A percentile compares a stretch with the other conserved stretches of the same genome.
These are phyloP conservation scores for Fusarium concolor DNA, from an alignment of 2,329 filamentous ascomycete genomes.

Conservation along the genomic window DNA sequence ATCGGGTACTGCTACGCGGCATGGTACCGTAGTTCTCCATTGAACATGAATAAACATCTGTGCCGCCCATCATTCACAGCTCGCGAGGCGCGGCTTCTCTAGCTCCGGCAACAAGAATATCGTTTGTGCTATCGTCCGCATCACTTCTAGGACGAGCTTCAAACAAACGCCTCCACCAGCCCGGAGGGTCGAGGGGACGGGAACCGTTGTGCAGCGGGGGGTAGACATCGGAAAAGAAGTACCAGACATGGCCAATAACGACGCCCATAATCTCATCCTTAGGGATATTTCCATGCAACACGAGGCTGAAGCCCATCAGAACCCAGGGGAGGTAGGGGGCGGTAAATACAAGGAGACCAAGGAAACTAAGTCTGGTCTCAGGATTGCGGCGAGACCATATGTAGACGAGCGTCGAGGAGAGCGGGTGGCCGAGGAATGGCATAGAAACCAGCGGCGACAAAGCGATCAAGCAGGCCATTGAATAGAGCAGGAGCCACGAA, in stretches of 20 bases:
- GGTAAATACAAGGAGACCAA: slow-evolving; percentile 90
- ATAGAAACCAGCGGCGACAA: slow-evolving; percentile 90
- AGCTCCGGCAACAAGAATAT: slow-evolving; percentile 69
- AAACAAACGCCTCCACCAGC: slow-evolving; percentile 90
- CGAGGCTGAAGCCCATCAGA: slow-evolving; percentile 88
- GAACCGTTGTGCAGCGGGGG: slow-evolving; percentile 88
- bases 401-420: slow-evolving; percentile 94
- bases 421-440: slow-evolving; percentile 91
- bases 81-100: slow-evolving; percentile 46
- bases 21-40: neutral
- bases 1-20: neutral
- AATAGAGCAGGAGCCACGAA: slow-evolving; percentile 92
- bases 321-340: slow-evolving; percentile 98
- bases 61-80: slow-evolving; percentile 15
- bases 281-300: slow-evolving; percentile 89
- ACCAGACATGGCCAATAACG: slow-evolving; percentile 95
- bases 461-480: slow-evolving; percentile 80
- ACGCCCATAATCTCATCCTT: slow-evolving; percentile 98
- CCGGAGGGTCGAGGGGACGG: slow-evolving; percentile 87
- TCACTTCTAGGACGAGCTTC: slow-evolving; percentile 66
- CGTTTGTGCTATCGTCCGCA: slow-evolving; percentile 67
- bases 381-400: slow-evolving; percentile 98
- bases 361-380: slow-evolving; percentile 87
- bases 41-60: neutral
- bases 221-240: slow-evolving; percentile 98